Base-by-base conservation (phyloP, 176 grass and related monocot species). In the Rhipidocladum racemiflorum region DNA sequence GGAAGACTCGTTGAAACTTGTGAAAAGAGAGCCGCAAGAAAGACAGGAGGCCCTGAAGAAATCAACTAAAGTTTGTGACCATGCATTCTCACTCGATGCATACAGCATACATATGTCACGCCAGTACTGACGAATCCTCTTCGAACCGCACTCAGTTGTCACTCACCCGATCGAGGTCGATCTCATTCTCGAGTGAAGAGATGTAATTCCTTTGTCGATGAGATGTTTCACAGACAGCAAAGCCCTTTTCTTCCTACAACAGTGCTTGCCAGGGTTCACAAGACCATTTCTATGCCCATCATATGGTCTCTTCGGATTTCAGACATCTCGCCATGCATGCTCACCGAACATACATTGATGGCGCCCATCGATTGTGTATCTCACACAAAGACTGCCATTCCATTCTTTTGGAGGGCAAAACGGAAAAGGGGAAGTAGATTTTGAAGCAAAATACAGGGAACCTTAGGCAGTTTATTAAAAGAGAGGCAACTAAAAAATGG, bases 311-410 rank as follows among this genome's bases (percentile, higher is more conserved):
- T 72, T 35, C 14, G 7, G 13, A 23, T 21, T 20, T 38, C 13
- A 10, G 44, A 3, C 38, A 56, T 14, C n/a, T 67, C 16, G 24
- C 29, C 65, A 67, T 13, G 62, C 85, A 83, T 61, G 63, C 72
- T 62, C 42, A 48, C 34, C 65, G 11, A 83, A 36, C 80, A 65
- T n/a, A n/a, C 86, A 83, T n/a, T 57, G 65, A 72, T 65, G 74
- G 10, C 9, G 46, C 25, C 25, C 72, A 45, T 78, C 68, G 25
- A 87, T 53, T 24, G 43, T 72, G 3, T 14, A 21, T 62, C 42
- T 20, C 23, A 20, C 24, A 16, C 44, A 39, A 27, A 50, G 65
- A 24, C 18, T 11, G 29, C 25, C 21, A 3, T 11, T 36, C 55
- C 17, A 6, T 75, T 63, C 51, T 62, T 85, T 48, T 61, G 38